Base-by-base conservation (phyloP, 805 yeast genomes). In the Brettanomyces sp. region DNA sequence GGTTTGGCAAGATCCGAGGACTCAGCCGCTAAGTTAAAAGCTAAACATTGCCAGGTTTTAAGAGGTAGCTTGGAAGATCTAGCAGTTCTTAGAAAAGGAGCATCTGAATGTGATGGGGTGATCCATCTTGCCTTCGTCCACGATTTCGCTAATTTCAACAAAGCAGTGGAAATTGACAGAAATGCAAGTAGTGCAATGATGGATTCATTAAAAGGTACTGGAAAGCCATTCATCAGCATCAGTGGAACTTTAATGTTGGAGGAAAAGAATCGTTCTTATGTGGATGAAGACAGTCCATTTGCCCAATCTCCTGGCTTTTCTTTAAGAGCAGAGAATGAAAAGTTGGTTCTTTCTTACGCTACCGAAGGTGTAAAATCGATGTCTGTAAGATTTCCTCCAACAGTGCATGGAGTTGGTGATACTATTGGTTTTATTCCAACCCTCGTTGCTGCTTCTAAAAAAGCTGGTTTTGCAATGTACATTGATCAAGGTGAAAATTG, bases 1-100 rank as follows among this genome's bases (percentile, higher is more conserved):
- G 66, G 63, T 4, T 49, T 65, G 1, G 66, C 59, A 22, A 52
- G 66, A 51, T 51, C 63, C 5, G 39, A 41, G n/a, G 23, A 30
- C 5, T 14, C 40, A 3, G 40, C 18, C 7, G 25, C 5, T 5
- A 18, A 14, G n/a, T 22, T 38, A 13, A 38, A 9, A 23, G 24
- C 22, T 7, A 21, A n/a, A 18, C 25, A 23, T 21, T 18, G n/a
- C 7, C 7, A 38, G 7, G 40, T 38, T 12, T 18, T 38, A 18
- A 5, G 25, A 18, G 40, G 40, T 18, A 22, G 24, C 23, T 21
- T 38, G 24, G 24, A 21, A 2, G 40, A 38, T 13, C 22, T 38
- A 7, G 40, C 13, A 12, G 24, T 22, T 18, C 7, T 38, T 6
- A 38, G 12, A 4, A 38, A 38, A 22, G 40, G 40, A 6, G 40